Percentiles rank a stretch among this genome's conserved stretches.
Conservation (phyloP, 2,329 filamentous ascomycete genomes). For the Trichoderma sp. region DNA sequence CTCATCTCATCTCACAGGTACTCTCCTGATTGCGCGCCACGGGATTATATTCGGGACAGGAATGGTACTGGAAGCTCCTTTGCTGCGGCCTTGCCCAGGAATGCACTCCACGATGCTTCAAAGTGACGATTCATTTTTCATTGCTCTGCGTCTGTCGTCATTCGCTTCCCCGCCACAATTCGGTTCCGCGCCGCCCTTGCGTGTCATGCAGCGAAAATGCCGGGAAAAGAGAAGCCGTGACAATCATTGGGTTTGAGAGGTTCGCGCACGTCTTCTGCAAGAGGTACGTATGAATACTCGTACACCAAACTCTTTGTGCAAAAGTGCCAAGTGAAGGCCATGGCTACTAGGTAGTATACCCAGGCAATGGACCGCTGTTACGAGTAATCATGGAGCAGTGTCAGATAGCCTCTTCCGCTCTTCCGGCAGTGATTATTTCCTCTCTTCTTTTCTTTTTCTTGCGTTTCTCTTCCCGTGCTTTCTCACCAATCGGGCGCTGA, state of each 20-base stretch:
- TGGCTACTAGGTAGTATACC: no score
- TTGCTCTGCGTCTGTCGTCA: neutral
- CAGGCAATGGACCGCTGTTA: neutral
- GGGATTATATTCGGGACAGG: neutral
- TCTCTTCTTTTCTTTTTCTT: neutral
- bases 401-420: neutral
- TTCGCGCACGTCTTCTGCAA: neutral
- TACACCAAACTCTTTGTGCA: neutral
- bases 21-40: neutral
- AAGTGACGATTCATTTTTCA: neutral
- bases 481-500: constrained; percentile 4
- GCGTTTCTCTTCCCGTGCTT: neutral
- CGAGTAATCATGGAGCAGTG: neutral
- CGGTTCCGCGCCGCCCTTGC: neutral
- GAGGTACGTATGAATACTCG: no score
- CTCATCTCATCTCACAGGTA: neutral
- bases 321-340: neutral
- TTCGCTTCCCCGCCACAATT: constrained; percentile 3
- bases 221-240: neutral
- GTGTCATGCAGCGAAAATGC: neutral
- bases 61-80: neutral
- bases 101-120: constrained; percentile 9
- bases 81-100: neutral
- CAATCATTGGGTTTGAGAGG: neutral
- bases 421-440: neutral